Evolutionary conservation across 768 basidiomycete species (phyloP).

Genomic region (Filobasidium wieringae): DNA sequence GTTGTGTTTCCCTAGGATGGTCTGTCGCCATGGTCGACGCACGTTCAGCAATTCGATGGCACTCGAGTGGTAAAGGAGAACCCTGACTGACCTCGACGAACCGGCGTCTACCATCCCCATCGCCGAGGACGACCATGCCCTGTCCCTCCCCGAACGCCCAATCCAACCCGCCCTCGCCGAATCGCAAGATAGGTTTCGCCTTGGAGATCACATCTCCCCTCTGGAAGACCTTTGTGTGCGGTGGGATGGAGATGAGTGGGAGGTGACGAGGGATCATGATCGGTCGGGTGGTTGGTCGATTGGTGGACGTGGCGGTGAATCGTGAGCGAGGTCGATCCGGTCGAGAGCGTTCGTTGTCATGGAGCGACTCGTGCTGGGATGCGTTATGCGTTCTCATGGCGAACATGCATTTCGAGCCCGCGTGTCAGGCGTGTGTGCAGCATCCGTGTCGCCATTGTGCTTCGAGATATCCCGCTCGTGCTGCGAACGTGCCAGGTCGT

Average conservation of each 20-base stretch:
- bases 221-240: neutral
- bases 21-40: constrained; percentile 35
- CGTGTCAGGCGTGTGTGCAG: too few species aligned
- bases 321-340: too few species aligned
- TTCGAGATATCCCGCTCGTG: too few species aligned
- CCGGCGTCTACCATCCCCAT: constrained; percentile 53
- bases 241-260: constrained; percentile 4
- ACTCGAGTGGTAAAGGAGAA: neutral
- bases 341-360: too few species aligned
- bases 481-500: too few species aligned
- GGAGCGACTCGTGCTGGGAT: too few species aligned
- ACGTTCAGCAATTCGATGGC: neutral
- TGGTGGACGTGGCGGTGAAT: too few species aligned
- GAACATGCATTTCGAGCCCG: too few species aligned
- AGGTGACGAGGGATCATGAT: too few species aligned
- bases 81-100: constrained; percentile 52
- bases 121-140: constrained; percentile 65
- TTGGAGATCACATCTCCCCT: neutral
- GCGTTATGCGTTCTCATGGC: too few species aligned
- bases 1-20: constrained; percentile 58
- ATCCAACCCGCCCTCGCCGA: neutral
- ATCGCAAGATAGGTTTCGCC: neutral
- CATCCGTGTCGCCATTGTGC: too few species aligned
- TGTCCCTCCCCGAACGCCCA: constrained; percentile 28
- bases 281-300: too few species aligned